Evolutionary conservation across 2,329 filamentous ascomycete species (phyloP), one percentile per base, ranked within the genome.

Genomic region (Bipolaris cookei): DNA sequence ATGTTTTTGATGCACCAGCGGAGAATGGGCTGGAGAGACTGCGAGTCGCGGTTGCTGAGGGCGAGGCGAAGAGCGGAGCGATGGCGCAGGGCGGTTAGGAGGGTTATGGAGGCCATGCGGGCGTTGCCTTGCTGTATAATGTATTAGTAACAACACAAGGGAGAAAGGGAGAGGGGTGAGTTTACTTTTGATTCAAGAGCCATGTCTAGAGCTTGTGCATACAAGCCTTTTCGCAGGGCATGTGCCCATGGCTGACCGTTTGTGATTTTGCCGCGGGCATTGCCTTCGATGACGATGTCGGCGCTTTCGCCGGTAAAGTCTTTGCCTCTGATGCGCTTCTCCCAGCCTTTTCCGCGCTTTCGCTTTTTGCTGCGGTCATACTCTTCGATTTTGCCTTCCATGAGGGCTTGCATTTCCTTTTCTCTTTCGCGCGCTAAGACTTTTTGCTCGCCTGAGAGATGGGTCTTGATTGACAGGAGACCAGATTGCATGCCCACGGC

Each of bases 401-500:
- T 78, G 54, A 96, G 81, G 2, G 92, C 90, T 63, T 90, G 82
- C 91, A 96, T 96, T 76, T 91, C 91, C 80, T 90, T 91, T 72
- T 90, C 88, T 48, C 89, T 86, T 76, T 94, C 90, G 23, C 86
- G 83, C 67, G 91, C 90, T 62, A 86, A 87, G 21, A 86, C 83
- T 53, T 94, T 94, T 69, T 96, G 90, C 51, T 90, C 83, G 4
- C 92, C 92, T 0, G 90, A 92, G 11, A 96, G 84, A n/a, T 92
- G 88, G 1, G 94, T 98, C 72, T 90, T 90, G 69, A 98, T 85
- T 25, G 91, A 96, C 10, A 99, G 83, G n/a, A 97, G 85, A 43
- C 95, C 95, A 2, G 91, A 96, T 70, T 95, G 89, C 88, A 98
- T 94, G 75, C 94, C 95, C 1, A 99, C 95, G 4, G 90, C 92